Evolutionary conservation across 257 asterid species (phyloP), one percentile per base, ranked within the genome.

Genomic region (Fraxinus quadrangulata): DNA sequence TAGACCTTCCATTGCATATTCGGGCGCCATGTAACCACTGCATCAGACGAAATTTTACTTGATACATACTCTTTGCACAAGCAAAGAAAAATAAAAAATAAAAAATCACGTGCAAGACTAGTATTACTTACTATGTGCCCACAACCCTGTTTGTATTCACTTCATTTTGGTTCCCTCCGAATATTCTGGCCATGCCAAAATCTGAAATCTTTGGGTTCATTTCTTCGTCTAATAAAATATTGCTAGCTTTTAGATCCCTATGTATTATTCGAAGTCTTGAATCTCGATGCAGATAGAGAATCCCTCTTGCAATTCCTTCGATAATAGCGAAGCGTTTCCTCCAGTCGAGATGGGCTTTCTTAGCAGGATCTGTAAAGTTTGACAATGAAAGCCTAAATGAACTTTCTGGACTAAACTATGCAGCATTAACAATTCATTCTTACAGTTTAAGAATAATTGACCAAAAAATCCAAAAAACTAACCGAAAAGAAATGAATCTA

Each of bases 21-120:
- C 98, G 2, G 97, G 97, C 34, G 98, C 96, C 97, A 94, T 91
- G 79, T 92, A 94, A 39, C 98, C 98, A 74, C 98, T 94, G 80
- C 6, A 67, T 21, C n/a, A 63, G 12, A 74, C 14, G 3, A 21
- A 42, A 24, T 40, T 42, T 13, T 28, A 71, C 21, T 5, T 71
- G 39, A 71, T 45, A 24, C 1, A 4, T 36, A 8, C 7, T 42
- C 33, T 74, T 61, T 28, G 39, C 17, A 61, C 42, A 79, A 14
- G 9, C 21, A n/a, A 0, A 47, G 33, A 47, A 28, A 1, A 26
- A 26, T 26, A 26, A 26, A 33, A 51, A n/a, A 2, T 33, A 9
- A 36, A 37, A 37, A 37, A 37, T 51, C 24, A 31, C 5, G 13
- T 16, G 51, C 0, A 59, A 26, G 63, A 51, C 28, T 10, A 67